These are phyloP conservation scores for Cyclotella baltica DNA, from an alignment of 108 stramenopile genomes.

Conservation along the genomic window DNA sequence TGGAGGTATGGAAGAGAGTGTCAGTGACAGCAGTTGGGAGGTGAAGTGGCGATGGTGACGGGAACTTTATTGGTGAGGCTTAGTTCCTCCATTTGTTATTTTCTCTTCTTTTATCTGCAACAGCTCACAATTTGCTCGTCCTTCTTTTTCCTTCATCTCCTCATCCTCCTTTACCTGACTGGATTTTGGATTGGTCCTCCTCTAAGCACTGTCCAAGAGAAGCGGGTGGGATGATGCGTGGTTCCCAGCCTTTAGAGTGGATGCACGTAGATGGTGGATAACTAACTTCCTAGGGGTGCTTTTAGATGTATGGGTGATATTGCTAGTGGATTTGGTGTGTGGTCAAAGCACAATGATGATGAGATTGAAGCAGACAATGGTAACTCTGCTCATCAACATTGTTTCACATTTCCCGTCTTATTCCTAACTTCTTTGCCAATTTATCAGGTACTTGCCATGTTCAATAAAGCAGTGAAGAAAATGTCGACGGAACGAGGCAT, in stretches of 20 bases:
- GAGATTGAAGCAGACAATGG: constrained; percentile 57
- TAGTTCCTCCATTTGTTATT: too few relatives aligned
- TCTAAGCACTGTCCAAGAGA: constrained; percentile 77
- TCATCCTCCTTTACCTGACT: too few relatives aligned
- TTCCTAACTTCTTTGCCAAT: too few relatives aligned
- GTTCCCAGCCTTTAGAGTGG: constrained; percentile 92
- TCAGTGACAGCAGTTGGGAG: too few relatives aligned
- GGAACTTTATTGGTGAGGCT: too few relatives aligned
- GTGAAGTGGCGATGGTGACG: too few relatives aligned
- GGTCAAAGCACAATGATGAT: constrained; percentile 45
- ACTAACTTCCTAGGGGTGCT: constrained; percentile 83
- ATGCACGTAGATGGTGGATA: constrained; percentile 90
- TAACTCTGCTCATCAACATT: constrained; percentile 19
- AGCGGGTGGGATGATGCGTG: constrained; percentile 90
- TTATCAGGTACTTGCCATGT: constrained; percentile 96
- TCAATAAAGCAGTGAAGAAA: constrained; percentile 96
- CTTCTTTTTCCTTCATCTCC: too few relatives aligned
- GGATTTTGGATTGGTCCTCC: too few relatives aligned
- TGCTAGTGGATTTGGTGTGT: constrained; percentile 38
- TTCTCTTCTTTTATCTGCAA: too few relatives aligned
- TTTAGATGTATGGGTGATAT: constrained; percentile 86
- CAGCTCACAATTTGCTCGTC: too few relatives aligned
- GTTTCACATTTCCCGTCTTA: too few relatives aligned
- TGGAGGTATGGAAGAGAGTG: too few relatives aligned
- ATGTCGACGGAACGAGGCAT: constrained; percentile 80